Evolutionary conservation across 2,329 filamentous ascomycete genomes (phyloP).

Genomic region (Diplodia corticola): DNA sequence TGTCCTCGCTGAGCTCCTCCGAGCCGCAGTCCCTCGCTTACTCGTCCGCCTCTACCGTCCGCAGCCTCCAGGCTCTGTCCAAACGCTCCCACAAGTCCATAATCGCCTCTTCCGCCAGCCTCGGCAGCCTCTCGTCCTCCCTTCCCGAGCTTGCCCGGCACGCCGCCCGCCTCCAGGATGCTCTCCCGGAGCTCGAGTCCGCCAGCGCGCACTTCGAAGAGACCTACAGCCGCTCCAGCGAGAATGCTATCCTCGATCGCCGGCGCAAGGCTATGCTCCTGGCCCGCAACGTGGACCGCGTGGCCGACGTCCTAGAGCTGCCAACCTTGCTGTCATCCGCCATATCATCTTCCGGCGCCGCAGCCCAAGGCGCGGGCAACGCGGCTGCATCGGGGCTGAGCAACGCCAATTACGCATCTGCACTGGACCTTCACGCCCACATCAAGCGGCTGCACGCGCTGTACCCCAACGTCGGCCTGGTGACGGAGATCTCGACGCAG

Average conservation of each 20-base stretch:
- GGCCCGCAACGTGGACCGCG: conserved; percentile 80
- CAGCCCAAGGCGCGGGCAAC: conserved; percentile 49
- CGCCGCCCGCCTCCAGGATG: conserved; percentile 65
- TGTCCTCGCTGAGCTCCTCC: conserved; percentile 68
- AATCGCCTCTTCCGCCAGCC: conserved; percentile 75
- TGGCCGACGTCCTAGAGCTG: conserved; percentile 88
- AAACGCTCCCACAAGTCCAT: conserved; percentile 86
- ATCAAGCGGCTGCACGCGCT: conserved; percentile 81
- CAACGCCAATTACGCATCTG: conserved; percentile 78
- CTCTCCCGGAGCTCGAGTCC: conserved; percentile 76
- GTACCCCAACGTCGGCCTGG: conserved; percentile 75
- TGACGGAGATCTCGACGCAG: conserved; percentile 71
- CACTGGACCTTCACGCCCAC: conserved; percentile 89
- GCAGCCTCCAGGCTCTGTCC: conserved; percentile 83
- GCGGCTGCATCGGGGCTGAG: conserved; percentile 34
- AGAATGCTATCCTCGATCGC: conserved; percentile 64
- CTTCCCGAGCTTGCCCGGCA: conserved; percentile 70
- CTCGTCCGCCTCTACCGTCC: conserved; percentile 73
- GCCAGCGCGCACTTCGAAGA: conserved; percentile 78
- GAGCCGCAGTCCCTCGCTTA: conserved; percentile 83
- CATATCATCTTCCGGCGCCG: conserved; percentile 53
- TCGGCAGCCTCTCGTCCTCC: conserved; percentile 69
- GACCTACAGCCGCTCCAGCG: conserved; percentile 73
- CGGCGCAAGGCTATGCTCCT: conserved; percentile 80
- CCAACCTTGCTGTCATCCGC: conserved; percentile 82